Evolutionary conservation across 1,139 yeast species (phyloP).

Genomic region (Kurtzmaniella quercitrusa): DNA sequence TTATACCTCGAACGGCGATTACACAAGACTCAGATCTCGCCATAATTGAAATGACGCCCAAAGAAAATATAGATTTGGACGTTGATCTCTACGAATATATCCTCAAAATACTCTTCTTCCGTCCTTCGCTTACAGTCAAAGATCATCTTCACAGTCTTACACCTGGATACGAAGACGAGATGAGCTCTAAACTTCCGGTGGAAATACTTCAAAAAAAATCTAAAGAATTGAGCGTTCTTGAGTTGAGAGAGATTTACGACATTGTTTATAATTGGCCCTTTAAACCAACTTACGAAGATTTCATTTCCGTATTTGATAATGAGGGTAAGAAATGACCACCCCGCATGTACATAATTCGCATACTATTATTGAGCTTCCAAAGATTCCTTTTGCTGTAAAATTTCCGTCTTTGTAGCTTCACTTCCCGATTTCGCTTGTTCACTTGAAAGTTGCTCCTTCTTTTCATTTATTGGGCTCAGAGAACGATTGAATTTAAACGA

Average conservation of each 20-base stretch:
- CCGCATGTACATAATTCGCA: not conserved
- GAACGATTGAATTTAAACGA: not conserved
- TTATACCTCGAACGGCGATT: conserved; percentile 21
- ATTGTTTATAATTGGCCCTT: conserved; percentile 79
- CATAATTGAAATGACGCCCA: conserved; percentile 62
- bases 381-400: not conserved
- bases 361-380: not conserved
- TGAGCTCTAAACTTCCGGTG: conserved; percentile 31
- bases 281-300: conserved; percentile 49
- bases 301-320: conserved; percentile 1
- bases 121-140: conserved; percentile 43
- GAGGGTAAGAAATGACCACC: not conserved
- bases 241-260: conserved; percentile 32
- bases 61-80: conserved; percentile 39
- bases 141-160: conserved; percentile 59
- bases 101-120: conserved; percentile 58
- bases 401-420: not conserved
- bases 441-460: not conserved
- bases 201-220: conserved; percentile 43
- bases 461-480: not conserved
- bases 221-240: conserved; percentile 4
- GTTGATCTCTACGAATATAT: conserved; percentile 65
- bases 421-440: not conserved
- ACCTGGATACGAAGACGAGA: conserved; percentile 77
- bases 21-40: conserved; percentile 29